Conservation (phyloP, 2,329 filamentous ascomycete genomes). For the Chrysoporthe deuterocubensis region DNA sequence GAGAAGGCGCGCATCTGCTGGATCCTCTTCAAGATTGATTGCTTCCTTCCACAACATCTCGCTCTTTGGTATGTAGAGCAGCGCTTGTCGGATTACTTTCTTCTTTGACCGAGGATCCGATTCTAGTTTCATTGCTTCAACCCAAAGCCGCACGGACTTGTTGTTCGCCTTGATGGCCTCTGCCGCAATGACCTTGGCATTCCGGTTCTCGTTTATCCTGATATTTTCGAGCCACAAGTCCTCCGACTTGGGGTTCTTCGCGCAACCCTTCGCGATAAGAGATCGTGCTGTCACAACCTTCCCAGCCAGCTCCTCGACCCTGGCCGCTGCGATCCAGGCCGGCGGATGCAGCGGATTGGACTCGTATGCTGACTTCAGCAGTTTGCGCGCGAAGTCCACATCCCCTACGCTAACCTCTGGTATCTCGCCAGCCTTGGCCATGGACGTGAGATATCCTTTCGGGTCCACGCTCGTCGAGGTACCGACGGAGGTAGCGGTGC, state of each 20-base stretch:
- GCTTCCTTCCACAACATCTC: conserved; percentile 98
- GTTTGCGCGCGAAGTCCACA: conserved; percentile 87
- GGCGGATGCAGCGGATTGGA: conserved; percentile 94
- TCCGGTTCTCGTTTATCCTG: conserved; percentile 85
- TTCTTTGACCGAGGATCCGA: conserved; percentile 84
- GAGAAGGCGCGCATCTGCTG: conserved; percentile 83
- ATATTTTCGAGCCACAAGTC: conserved; percentile 98
- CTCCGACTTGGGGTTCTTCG: conserved; percentile 90
- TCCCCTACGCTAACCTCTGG: conserved; percentile 90
- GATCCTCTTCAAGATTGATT: conserved; percentile 91
- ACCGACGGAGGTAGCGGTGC: conserved; percentile 71
- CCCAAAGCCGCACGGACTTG: conserved; percentile 86
- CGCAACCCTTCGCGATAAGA: conserved; percentile 84
- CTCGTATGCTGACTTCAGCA: conserved; percentile 96
- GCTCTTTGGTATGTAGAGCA: conserved; percentile 92
- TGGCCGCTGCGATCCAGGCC: conserved; percentile 93
- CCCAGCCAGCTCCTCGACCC: conserved; percentile 89
- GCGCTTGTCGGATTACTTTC: conserved; percentile 85
- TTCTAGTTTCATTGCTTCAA: conserved; percentile 93
- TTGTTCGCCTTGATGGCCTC: conserved; percentile 92
- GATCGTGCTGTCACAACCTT: conserved; percentile 89
- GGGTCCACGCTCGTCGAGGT: conserved; percentile 91
- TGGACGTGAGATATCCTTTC: conserved; percentile 91
- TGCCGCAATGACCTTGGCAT: conserved; percentile 93
- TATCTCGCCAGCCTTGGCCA: conserved; percentile 79